Percentiles rank a stretch among this genome's conserved stretches.
These are phyloP conservation scores for Hygrophorus russula DNA, from an alignment of 768 basidiomycete species.

Conservation along the genomic window DNA sequence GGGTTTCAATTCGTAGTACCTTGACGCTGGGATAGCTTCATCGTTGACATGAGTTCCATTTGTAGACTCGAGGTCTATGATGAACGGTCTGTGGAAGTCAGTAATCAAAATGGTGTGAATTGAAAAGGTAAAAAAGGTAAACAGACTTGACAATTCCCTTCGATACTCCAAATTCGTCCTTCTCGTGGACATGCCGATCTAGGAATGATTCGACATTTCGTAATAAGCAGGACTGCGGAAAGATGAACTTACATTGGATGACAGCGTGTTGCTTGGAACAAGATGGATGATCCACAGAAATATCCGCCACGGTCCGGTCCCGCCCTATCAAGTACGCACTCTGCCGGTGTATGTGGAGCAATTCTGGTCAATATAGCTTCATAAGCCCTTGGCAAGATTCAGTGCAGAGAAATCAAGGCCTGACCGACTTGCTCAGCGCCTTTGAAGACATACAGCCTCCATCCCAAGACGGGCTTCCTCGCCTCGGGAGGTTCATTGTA, in stretches of 20 bases:
- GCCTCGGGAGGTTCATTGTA: constrained; percentile 99
- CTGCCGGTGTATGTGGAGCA: constrained; percentile 87
- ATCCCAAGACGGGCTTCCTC: constrained; percentile 77
- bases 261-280: constrained; percentile 98
- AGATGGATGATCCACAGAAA: constrained; percentile 90
- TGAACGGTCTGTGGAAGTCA: constrained; percentile 58
- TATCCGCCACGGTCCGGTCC: constrained; percentile 77
- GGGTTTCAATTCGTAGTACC: constrained; percentile 76
- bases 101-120: neutral
- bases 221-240: constrained; percentile 3
- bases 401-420: constrained; percentile 16
- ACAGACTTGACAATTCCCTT: constrained; percentile 81
- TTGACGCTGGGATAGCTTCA: constrained; percentile 68
- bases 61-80: constrained; percentile 98
- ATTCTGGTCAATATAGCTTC: constrained; percentile 35
- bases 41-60: constrained; percentile 93
- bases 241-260: constrained; percentile 65
- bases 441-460: constrained; percentile 98
- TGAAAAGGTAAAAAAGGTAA: neutral
- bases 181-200: constrained; percentile 80
- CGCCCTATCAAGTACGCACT: constrained; percentile 91
- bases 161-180: constrained; percentile 74
- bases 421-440: constrained; percentile 84
- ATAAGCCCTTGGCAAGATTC: neutral
- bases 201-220: constrained; percentile 7